Evolutionary conservation across 495 filamentous ascomycete species (phyloP), one percentile per base, ranked within the genome.

Genomic region (Lindgomyces ingoldianus): DNA sequence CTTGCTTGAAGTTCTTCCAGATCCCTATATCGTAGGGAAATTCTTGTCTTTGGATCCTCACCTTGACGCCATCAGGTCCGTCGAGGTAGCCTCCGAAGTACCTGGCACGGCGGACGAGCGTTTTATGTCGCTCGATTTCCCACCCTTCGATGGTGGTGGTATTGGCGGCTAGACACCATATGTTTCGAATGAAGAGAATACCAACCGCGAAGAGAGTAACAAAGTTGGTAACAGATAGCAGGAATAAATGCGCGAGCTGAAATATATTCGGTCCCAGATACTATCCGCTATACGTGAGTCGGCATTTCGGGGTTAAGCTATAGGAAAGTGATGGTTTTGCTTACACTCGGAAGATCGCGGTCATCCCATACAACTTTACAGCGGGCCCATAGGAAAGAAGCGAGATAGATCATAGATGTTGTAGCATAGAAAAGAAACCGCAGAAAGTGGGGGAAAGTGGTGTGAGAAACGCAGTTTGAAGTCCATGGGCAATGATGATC

Each of bases 401-500:
- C 81, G 8, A 91, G 81, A 59, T 85, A 85, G 3, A 74, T 65
- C 77, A 93, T 92, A 3, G 88, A 80, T 26, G 82, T 63, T 44
- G 90, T 87, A 27, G 89, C 81, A 77, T 89, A 96, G 72, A 89
- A 80, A 22, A 97, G 77, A 75, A 97, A 96, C 52, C 92, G 92
- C 16, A 94, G 73, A 75, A 96, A 96, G 76, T 96, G 87, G 11
- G 93, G 92, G 70, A 93, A 89, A 12, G 93, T 95, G 55, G 87
- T 85, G 73, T 96, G 83, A 1, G 92, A 96, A 45, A 98, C 91
- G 76, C 94, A 98, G 74, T 95, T 97, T 45, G 79, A 77, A 1
- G 92, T 97, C 94, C 94, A 98, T 0, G 94, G 93, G 72, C 94
- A 98, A 77, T 98, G 94, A 76, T 98, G 94, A 79, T 98, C 94